A percentile compares a stretch with the other conserved stretches of the same genome.
These are phyloP conservation scores for Psilocybe tampanensis DNA, from an alignment of 768 basidiomycete genomes.

Conservation along the genomic window DNA sequence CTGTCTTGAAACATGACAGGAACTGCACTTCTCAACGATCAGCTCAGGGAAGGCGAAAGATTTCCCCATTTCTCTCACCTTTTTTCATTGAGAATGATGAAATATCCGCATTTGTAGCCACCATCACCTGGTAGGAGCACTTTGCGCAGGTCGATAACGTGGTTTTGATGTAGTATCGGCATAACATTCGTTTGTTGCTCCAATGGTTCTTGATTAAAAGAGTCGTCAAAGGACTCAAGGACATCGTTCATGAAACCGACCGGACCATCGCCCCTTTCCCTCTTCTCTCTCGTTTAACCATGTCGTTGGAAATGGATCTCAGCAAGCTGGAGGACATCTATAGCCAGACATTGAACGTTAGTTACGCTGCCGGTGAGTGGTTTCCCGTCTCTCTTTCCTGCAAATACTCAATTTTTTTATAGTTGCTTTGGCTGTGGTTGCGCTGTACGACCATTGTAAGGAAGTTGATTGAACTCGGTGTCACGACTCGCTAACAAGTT, in stretches of 20 bases:
- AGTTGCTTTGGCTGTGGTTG: not conserved
- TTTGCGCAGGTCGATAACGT: not conserved
- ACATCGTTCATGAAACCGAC: not conserved
- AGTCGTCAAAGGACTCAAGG: not conserved
- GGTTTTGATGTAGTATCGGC: not conserved
- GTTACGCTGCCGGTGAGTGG: not conserved
- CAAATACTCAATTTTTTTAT: not conserved
- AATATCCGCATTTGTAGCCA: not conserved
- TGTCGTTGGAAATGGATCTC: not conserved
- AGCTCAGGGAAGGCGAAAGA: too few relatives aligned
- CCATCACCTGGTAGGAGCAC: not conserved
- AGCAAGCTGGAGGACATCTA: not conserved
- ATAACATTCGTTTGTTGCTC: not conserved
- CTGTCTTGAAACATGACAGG: too few relatives aligned
- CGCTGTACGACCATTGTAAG: conserved; percentile 2
- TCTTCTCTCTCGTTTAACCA: not conserved
- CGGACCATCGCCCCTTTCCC: not conserved
- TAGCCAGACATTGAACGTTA: not conserved
- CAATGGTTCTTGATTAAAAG: not conserved
- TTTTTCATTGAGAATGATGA: not conserved
- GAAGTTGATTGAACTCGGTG: not conserved
- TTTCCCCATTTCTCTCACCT: too few relatives aligned
- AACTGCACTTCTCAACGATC: too few relatives aligned
- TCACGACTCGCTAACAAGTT: not conserved
- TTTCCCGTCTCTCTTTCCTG: not conserved